phyloP scores from a whole-genome alignment of 352 stramenopile genomes.

The Phytophthora cactorum region DNA sequence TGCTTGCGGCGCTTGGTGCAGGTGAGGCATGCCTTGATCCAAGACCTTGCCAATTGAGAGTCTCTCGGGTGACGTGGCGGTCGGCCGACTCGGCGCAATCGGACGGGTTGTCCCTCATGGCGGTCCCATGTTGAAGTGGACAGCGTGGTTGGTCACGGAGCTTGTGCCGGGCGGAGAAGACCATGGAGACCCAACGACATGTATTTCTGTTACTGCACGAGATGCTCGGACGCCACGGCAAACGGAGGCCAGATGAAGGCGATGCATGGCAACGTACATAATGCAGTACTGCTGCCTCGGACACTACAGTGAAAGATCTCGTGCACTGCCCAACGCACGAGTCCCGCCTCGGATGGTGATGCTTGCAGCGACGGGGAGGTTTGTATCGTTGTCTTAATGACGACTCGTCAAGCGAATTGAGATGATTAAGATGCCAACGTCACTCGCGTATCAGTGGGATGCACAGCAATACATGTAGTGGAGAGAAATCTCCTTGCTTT shows the following conservation, averaged over 20 bases:
- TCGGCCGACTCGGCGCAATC: conserved; percentile 7
- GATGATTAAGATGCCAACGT: conserved; percentile 12
- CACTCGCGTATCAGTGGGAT: background rate
- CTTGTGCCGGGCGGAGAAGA: background rate
- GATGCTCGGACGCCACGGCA: background rate
- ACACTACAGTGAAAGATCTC: conserved; percentile 1
- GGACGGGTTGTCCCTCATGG: background rate
- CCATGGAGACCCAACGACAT: background rate
- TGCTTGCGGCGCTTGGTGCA: background rate
- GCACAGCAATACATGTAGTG: no score
- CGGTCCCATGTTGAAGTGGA: conserved; percentile 20
- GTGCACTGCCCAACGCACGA: background rate
- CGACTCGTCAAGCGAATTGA: conserved; percentile 14
- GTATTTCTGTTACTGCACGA: no score
- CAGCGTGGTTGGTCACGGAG: background rate
- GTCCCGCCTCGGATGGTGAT: conserved; percentile 24
- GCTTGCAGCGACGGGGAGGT: conserved; percentile 14
- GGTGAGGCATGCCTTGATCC: background rate
- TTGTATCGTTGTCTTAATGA: conserved; percentile 1
- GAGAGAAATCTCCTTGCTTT: no score
- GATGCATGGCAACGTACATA: background rate
- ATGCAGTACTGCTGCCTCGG: background rate
- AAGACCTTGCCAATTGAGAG: background rate
- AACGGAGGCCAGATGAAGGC: background rate
- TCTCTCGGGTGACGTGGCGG: conserved; percentile 7